A percentile compares a stretch with the other conserved stretches of the same genome.
phyloP scores from a whole-genome alignment of 2,329 filamentous ascomycete genomes.

The Ophiostoma populinum region DNA sequence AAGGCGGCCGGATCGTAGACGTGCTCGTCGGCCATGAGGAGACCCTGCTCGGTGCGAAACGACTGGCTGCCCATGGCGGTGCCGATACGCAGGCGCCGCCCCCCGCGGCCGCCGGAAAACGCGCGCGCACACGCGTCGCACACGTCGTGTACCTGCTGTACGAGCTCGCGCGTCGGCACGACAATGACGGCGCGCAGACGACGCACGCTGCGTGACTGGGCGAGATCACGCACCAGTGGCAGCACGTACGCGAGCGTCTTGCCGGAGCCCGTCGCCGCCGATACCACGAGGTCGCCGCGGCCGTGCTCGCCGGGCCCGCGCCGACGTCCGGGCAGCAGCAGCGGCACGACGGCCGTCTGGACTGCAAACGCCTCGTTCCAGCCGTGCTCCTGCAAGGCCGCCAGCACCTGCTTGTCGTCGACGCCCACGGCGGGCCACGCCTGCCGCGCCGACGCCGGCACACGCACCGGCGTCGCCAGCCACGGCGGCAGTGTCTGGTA shows the following conservation, averaged over 20 bases:
- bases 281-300: constrained; percentile 73
- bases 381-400: constrained; percentile 45
- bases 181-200: constrained; percentile 66
- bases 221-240: constrained; percentile 65
- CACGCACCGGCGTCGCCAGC: constrained; percentile 59
- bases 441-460: constrained; percentile 39
- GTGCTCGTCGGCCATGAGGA: constrained; percentile 27
- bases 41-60: constrained; percentile 45
- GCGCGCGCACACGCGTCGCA: constrained; percentile 57
- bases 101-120: constrained; percentile 27
- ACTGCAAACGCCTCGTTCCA: constrained; percentile 61
- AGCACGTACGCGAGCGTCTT: constrained; percentile 88
- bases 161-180: constrained; percentile 78
- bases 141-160: constrained; percentile 66
- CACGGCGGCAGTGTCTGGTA: constrained; percentile 68
- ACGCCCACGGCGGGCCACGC: constrained; percentile 45
- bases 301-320: constrained; percentile 14
- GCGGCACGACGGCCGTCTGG: constrained; percentile 62
- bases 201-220: constrained; percentile 32
- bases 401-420: constrained; percentile 39
- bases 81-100: constrained; percentile 48
- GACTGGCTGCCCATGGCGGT: constrained; percentile 69
- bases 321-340: constrained; percentile 48
- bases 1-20: constrained; percentile 50
- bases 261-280: constrained; percentile 85